phyloP scores from a whole-genome alignment of 805 yeast species.

The Clavispora santaluciae region DNA sequence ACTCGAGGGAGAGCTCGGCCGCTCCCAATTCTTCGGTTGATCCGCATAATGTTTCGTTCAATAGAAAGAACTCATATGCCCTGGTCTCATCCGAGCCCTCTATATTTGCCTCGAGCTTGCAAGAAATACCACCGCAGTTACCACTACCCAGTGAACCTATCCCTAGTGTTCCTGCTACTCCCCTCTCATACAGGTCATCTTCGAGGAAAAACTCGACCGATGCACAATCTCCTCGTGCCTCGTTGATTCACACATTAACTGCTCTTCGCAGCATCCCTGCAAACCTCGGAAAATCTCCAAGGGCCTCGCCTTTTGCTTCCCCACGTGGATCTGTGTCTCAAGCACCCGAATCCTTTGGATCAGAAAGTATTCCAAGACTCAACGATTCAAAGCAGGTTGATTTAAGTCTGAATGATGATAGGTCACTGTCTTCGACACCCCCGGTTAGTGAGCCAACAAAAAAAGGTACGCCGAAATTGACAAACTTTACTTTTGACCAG shows the following conservation, averaged over 20 bases:
- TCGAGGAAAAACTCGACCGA: slow-evolving; percentile 37
- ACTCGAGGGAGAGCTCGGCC: slow-evolving; percentile 5
- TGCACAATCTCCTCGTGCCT: slow-evolving; percentile 35
- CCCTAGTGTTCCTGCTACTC: slow-evolving; percentile 37
- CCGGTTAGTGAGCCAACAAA: neutral
- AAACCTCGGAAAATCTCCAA: slow-evolving; percentile 24
- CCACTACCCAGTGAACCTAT: slow-evolving; percentile 55
- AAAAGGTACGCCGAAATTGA: neutral
- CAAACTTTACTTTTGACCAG: neutral
- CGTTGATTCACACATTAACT: slow-evolving; percentile 37
- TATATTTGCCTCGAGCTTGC: slow-evolving; percentile 10
- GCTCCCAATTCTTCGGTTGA: slow-evolving; percentile 17
- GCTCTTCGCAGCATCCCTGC: slow-evolving; percentile 35
- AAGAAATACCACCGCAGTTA: slow-evolving; percentile 50
- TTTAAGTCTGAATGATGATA: neutral
- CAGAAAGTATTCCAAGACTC: neutral
- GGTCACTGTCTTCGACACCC: neutral
- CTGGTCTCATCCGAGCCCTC: slow-evolving; percentile 9
- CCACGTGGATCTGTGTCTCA: slow-evolving; percentile 46
- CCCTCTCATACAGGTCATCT: slow-evolving; percentile 28
- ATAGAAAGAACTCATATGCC: slow-evolving; percentile 8
- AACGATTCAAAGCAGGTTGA: neutral
- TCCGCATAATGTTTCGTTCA: slow-evolving; percentile 17
- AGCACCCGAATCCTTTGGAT: neutral
- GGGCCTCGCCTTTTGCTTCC: slow-evolving; percentile 37